These are phyloP conservation scores for Ascochyta koolunga DNA, from an alignment of 2,329 filamentous ascomycete genomes.

Conservation along the genomic window DNA sequence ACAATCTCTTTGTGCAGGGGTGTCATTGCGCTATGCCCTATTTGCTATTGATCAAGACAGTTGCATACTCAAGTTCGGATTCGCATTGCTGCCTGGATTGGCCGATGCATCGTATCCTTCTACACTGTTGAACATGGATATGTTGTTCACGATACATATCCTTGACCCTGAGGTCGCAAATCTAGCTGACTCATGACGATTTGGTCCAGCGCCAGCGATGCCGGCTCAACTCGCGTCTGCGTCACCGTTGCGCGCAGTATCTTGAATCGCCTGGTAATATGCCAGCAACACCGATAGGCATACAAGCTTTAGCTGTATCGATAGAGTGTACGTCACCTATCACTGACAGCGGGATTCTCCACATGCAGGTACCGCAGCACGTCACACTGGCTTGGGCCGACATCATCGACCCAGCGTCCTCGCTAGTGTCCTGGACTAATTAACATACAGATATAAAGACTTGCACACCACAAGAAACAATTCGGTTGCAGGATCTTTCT, in stretches of 20 bases:
- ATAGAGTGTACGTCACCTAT: neutral
- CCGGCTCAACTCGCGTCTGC: neutral
- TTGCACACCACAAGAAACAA: neutral
- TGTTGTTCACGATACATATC: neutral
- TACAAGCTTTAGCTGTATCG: neutral
- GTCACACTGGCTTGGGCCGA: neutral
- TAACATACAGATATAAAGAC: neutral
- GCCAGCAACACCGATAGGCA: neutral
- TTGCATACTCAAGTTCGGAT: slow-evolving; percentile 17
- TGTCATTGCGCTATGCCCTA: slow-evolving; percentile 25
- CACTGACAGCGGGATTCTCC: neutral
- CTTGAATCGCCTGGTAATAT: neutral
- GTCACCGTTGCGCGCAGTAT: neutral
- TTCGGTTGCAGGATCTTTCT: neutral
- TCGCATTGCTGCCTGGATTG: slow-evolving; percentile 13
- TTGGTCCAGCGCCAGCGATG: neutral
- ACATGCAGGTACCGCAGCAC: neutral
- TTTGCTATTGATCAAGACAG: slow-evolving; percentile 14
- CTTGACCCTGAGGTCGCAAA: neutral
- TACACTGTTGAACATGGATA: neutral
- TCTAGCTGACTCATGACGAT: neutral
- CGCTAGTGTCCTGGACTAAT: too few species aligned
- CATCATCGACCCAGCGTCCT: neutral
- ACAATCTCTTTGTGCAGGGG: slow-evolving; percentile 21
- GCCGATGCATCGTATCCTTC: neutral